Evolutionary conservation across 139 green algal genomes (phyloP).

Genomic region (Chlorella sp.): DNA sequence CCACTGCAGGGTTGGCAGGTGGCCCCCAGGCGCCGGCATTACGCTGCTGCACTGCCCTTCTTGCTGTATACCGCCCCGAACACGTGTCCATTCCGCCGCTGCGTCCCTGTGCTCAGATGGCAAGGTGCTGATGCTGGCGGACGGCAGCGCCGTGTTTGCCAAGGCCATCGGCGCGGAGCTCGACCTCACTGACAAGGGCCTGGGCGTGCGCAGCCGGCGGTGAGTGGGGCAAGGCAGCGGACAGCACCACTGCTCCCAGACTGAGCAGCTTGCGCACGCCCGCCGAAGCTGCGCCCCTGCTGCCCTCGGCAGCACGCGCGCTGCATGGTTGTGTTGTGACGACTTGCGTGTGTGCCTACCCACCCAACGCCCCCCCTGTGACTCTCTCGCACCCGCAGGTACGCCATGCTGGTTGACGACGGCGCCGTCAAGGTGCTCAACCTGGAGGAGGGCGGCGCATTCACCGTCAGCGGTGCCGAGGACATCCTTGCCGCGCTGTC

Average conservation of each 20-base stretch:
- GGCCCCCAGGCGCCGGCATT: neutral
- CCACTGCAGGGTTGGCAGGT: neutral
- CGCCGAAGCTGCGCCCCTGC: neutral
- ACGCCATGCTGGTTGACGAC: constrained; percentile 94
- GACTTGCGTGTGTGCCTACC: no score
- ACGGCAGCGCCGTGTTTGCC: constrained; percentile 86
- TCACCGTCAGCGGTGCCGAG: constrained; percentile 92
- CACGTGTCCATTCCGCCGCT: no score
- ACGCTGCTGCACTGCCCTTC: neutral
- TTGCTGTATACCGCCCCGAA: no score
- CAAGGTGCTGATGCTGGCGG: constrained; percentile 96
- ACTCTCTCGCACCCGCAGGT: constrained; percentile 48
- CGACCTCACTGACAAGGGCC: constrained; percentile 92
- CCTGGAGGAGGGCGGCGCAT: constrained; percentile 97
- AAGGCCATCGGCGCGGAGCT: constrained; percentile 90
- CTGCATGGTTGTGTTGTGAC: no score
- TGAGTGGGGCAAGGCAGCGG: no score
- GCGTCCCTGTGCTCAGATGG: constrained; percentile 42
- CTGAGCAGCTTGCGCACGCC: neutral
- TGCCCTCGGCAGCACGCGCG: neutral
- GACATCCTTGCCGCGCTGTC: constrained; percentile 72
- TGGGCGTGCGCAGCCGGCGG: constrained; percentile 78
- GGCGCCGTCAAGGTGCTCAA: constrained; percentile 78
- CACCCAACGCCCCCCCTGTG: no score
- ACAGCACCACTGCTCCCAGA: neutral